Evolutionary conservation across 106 monocot species (phyloP), one percentile per base, ranked within the genome.

Genomic region (Xerophyta viscosa): DNA sequence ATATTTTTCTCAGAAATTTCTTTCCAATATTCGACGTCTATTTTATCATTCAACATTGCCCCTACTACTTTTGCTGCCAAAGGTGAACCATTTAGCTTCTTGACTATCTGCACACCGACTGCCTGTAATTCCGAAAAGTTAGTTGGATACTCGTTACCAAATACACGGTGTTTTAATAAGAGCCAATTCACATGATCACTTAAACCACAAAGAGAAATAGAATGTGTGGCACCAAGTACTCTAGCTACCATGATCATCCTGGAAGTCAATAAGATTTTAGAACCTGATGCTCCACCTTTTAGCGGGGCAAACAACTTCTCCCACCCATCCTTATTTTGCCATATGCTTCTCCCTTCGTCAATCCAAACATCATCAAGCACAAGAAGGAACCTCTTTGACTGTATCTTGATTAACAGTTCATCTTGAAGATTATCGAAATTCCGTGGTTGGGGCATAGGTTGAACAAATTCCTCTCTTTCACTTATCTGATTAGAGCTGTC

Each of bases 51-150:
- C 8, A 74, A 28, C 4, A 47, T 13, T 0, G 44, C 10, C 19
- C 78, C 77, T 0, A 78, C 11, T n/a, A 71, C 67, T 26, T 48
- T 78, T 24, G 63, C 72, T 29, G 71, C 77, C 1, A 77, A 29
- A 0, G 77, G 77, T 7, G 47, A 48, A 2, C 77, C 66, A 1
- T 66, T 57, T 8, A 71, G 23, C 50, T 22, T 78, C 0, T 8
- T 3, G 13, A 10, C 37, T 27, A 73, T 79, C 10, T 69, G 2
- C 22, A 17, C 45, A 21, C 61, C 77, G 17, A 77, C 62, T 0
- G 1, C 9, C 4, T 37, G 27, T n/a, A 69, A 46, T 0, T 49
- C 23, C 0, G 48, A 57, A 56, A 62, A 3, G 1, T 61, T 24
- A 15, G 30, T 22, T 7, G 12, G 6, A 4, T 28, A 15, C 29